Percentiles rank a stretch among this genome's conserved stretches.
These are phyloP conservation scores for Syzygium aromaticum DNA, from an alignment of 345 rosid species.

Conservation along the genomic window DNA sequence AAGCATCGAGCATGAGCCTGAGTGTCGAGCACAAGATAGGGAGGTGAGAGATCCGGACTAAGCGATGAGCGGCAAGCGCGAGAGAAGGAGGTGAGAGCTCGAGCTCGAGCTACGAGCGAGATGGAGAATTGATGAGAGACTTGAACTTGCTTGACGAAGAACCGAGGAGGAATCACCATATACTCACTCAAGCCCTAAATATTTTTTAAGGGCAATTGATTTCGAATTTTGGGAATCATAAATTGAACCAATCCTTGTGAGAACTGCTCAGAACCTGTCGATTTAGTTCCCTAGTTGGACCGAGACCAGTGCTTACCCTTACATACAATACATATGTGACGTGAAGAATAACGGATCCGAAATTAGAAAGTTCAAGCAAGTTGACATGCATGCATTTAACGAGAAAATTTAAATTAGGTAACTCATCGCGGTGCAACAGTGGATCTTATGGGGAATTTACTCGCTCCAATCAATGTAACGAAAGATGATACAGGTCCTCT, in stretches of 20 bases:
- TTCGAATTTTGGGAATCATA: neutral
- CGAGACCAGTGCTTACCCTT: neutral
- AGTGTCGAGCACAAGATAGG: no score
- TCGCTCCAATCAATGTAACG: no score
- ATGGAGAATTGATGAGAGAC: neutral
- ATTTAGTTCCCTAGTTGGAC: neutral
- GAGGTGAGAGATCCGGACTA: neutral
- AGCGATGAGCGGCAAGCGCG: no score
- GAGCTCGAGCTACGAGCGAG: no score
- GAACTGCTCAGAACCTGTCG: neutral
- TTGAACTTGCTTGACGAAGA: neutral
- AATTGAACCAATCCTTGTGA: accelerated
- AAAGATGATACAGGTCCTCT: no score
- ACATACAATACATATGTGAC: neutral
- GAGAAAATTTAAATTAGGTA: no score
- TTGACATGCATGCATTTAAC: no score
- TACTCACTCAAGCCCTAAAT: neutral
- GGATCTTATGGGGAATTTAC: no score
- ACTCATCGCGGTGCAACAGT: no score
- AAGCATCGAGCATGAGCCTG: neutral
- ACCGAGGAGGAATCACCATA: neutral
- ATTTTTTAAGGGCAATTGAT: neutral
- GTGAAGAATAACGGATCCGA: no score
- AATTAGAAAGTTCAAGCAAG: no score
- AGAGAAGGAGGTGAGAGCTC: no score